phyloP scores from a whole-genome alignment of 257 asterid species.

The Thymus quinquecostatus region DNA sequence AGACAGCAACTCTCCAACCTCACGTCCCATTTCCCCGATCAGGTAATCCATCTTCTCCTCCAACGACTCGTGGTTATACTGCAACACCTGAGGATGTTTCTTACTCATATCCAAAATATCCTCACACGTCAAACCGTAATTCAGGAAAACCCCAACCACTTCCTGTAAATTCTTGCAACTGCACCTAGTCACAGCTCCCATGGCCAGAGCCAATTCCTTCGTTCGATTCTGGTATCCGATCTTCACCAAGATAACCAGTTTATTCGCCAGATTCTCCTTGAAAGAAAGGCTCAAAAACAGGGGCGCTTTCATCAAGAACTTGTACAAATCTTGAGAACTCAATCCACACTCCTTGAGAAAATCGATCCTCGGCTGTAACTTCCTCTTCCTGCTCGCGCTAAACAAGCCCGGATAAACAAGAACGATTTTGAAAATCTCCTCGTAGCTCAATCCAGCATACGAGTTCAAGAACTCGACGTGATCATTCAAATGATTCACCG shows the following conservation, averaged over 20 bases:
- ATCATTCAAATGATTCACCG: conserved; percentile 67
- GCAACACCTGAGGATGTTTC: conserved; percentile 85
- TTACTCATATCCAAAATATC: conserved; percentile 85
- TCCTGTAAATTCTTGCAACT: conserved; percentile 87
- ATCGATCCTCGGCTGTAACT: conserved; percentile 77
- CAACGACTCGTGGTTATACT: conserved; percentile 74
- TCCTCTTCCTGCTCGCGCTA: conserved; percentile 81
- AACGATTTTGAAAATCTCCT: conserved; percentile 71
- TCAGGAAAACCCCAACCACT: conserved; percentile 64
- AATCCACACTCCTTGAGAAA: conserved; percentile 83
- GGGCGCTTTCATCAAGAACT: conserved; percentile 78
- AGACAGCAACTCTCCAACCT: conserved; percentile 73
- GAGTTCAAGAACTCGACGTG: conserved; percentile 78
- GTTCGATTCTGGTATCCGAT: conserved; percentile 69
- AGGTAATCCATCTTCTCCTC: conserved; percentile 84
- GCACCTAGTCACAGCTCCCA: conserved; percentile 93
- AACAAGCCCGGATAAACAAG: conserved; percentile 74
- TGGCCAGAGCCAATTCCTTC: conserved; percentile 73
- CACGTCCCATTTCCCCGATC: conserved; percentile 88
- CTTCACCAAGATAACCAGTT: conserved; percentile 70
- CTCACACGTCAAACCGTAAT: conserved; percentile 70
- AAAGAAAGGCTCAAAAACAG: conserved; percentile 77
- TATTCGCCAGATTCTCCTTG: conserved; percentile 66
- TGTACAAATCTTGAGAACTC: conserved; percentile 61
- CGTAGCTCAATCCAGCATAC: conserved; percentile 66